phyloP scores from a whole-genome alignment of 176 grass and related monocot species.

The Oryza glumipatula region DNA sequence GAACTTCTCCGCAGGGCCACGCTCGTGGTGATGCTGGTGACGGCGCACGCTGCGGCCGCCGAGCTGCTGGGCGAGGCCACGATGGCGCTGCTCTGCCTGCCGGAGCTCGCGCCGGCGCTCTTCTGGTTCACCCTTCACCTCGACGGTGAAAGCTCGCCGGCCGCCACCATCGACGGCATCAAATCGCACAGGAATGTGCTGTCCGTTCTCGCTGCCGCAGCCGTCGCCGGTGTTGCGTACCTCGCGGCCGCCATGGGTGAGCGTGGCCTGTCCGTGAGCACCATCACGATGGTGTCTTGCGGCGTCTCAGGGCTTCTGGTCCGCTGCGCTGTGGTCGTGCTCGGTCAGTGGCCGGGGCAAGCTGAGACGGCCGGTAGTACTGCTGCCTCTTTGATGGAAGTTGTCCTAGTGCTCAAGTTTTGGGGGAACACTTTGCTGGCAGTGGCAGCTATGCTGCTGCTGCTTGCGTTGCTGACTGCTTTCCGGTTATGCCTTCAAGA shows the following conservation, averaged over 20 bases:
- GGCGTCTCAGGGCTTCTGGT: constrained; percentile 23
- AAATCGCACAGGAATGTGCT: background rate
- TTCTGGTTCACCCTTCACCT: constrained; percentile 30
- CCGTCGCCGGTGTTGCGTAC: background rate
- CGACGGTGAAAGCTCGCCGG: background rate
- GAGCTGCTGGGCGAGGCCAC: constrained; percentile 22
- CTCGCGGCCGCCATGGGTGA: background rate
- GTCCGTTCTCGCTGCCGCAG: background rate
- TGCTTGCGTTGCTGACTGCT: background rate
- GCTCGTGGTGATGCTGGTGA: constrained; percentile 2
- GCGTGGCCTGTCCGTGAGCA: background rate
- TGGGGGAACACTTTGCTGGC: constrained; percentile 4
- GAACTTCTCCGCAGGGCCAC: constrained; percentile 14
- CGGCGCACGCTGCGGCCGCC: background rate
- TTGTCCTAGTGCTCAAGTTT: background rate
- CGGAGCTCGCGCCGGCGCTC: constrained; percentile 19
- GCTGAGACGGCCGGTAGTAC: no score
- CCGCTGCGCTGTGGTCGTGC: background rate
- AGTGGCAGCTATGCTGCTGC: background rate
- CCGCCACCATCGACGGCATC: background rate
- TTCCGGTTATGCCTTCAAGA: background rate
- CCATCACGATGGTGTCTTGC: constrained; percentile 1
- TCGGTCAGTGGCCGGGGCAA: constrained; percentile 15
- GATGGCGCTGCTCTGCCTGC: background rate
- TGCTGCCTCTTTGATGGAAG: background rate